Evolutionary conservation across 257 asterid genomes (phyloP).

Genomic region (Plantago ovata): DNA sequence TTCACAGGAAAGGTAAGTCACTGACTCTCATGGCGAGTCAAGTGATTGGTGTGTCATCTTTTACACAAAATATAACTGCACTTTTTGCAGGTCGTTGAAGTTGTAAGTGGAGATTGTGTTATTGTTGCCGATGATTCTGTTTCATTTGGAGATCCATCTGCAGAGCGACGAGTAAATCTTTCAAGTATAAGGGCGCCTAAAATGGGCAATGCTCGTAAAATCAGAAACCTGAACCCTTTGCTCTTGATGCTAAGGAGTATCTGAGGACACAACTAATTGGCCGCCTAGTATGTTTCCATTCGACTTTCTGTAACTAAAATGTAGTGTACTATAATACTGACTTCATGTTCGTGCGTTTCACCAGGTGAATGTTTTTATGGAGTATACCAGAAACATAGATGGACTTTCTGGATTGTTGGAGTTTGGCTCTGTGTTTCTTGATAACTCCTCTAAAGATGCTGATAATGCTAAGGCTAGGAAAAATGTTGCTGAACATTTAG

Average conservation of each 20-base stretch:
- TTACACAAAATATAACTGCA: slow-evolving; percentile 15
- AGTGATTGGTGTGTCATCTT: neutral
- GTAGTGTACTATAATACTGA: slow-evolving; percentile 17
- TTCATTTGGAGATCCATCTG: slow-evolving; percentile 90
- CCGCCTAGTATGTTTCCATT: slow-evolving; percentile 55
- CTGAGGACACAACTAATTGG: slow-evolving; percentile 86
- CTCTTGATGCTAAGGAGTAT: slow-evolving; percentile 96
- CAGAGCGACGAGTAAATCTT: slow-evolving; percentile 92
- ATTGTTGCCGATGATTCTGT: slow-evolving; percentile 89
- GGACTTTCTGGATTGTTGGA: slow-evolving; percentile 89
- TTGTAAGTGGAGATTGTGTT: slow-evolving; percentile 84
- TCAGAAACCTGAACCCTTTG: slow-evolving; percentile 84
- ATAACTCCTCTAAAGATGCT: slow-evolving; percentile 61
- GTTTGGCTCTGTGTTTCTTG: slow-evolving; percentile 89
- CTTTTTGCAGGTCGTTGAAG: slow-evolving; percentile 79
- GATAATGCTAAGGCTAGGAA: slow-evolving; percentile 53
- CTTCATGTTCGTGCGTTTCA: slow-evolving; percentile 10
- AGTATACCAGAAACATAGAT: slow-evolving; percentile 90
- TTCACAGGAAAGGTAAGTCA: slow-evolving; percentile 89
- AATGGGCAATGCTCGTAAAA: slow-evolving; percentile 94
- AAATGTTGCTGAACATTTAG: slow-evolving; percentile 86
- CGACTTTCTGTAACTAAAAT: too few species aligned
- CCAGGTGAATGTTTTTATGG: slow-evolving; percentile 96
- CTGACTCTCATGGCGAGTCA: neutral
- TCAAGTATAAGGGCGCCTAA: slow-evolving; percentile 94